phyloP scores from a whole-genome alignment of 192 early-diverging fungal species.

The Lunasporangiospora selenospora region DNA sequence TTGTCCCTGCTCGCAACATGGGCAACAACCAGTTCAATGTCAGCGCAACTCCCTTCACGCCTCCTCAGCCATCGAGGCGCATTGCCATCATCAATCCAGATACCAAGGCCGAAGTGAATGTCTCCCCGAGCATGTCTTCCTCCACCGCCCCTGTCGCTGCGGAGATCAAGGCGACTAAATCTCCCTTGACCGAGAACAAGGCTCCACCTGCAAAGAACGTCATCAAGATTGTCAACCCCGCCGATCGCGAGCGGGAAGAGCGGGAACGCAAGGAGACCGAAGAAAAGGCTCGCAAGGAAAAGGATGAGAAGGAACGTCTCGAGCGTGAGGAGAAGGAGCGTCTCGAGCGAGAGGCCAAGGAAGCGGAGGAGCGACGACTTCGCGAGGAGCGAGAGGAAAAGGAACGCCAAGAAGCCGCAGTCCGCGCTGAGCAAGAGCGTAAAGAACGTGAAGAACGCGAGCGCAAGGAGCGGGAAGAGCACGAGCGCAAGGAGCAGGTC shows the following conservation, averaged over 20 bases:
- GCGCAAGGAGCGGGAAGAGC: conserved; percentile 16
- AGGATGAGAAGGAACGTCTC: conserved; percentile 30
- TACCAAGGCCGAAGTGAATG: conserved; percentile 72
- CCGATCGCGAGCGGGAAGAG: conserved; percentile 51
- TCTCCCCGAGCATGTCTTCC: conserved; percentile 31
- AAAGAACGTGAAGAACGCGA: conserved; percentile 8
- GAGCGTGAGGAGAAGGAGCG: conserved; percentile 36
- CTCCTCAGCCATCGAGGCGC: conserved; percentile 53
- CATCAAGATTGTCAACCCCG: conserved; percentile 61
- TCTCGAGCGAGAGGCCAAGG: conserved; percentile 26
- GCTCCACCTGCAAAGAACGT: conserved; percentile 41
- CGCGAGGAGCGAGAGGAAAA: conserved; percentile 36
- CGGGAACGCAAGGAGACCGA: conserved; percentile 54
- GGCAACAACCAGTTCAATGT: conserved; percentile 32
- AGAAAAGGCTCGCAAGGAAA: conserved; percentile 37
- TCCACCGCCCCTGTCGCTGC: conserved; percentile 20
- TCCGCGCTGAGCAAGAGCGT: conserved; percentile 16
- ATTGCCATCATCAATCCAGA: conserved; percentile 81
- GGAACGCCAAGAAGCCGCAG: conserved; percentile 13
- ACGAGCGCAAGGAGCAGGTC: conserved; percentile 14
- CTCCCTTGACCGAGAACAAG: conserved; percentile 30
- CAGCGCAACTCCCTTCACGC: conserved; percentile 21
- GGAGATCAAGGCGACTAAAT: conserved; percentile 29
- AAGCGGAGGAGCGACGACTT: conserved; percentile 37
- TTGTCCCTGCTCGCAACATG: conserved; percentile 35